Evolutionary conservation across 2,329 filamentous ascomycete genomes (phyloP).

Genomic region (Colletotrichum sp.): DNA sequence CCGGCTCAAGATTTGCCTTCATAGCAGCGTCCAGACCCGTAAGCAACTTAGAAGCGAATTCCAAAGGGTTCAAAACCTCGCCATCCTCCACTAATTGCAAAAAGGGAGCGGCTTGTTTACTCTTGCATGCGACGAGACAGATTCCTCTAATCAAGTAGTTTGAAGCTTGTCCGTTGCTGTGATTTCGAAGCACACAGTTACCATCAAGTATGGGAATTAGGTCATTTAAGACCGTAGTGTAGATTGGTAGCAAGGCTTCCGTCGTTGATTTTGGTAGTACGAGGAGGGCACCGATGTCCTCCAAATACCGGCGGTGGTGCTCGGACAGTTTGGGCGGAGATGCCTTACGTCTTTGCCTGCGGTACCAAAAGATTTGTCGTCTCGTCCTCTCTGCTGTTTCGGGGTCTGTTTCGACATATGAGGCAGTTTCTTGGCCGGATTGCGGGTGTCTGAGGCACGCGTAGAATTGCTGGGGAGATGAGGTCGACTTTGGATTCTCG

Average conservation of each 20-base stretch:
- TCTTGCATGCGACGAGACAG: constrained; percentile 28
- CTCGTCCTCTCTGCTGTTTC: not conserved
- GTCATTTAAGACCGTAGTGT: constrained; percentile 19
- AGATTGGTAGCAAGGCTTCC: constrained; percentile 20
- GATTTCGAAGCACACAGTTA: constrained; percentile 8
- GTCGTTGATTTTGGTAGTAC: constrained; percentile 20
- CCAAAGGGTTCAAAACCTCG: constrained; percentile 14
- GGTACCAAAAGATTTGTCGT: constrained; percentile 20
- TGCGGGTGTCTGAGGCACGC: not conserved
- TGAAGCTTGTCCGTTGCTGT: constrained; percentile 25
- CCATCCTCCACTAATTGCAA: constrained; percentile 19
- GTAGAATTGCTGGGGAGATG: not conserved
- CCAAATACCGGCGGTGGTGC: constrained; percentile 16
- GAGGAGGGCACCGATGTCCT: constrained; percentile 19
- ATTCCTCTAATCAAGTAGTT: constrained; percentile 24
- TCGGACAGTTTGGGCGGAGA: not conserved
- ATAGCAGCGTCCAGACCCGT: constrained; percentile 27
- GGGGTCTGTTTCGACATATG: not conserved
- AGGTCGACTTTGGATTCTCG: not conserved
- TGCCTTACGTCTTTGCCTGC: constrained; percentile 6
- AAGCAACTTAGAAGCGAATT: constrained; percentile 23
- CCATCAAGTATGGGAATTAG: constrained; percentile 23
- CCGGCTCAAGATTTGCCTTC: constrained; percentile 27
- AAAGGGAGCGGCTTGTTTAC: constrained; percentile 26
- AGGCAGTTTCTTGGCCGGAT: not conserved